Base-by-base conservation (phyloP, 169 alveolate genomes). In the Plasmodium reichenowi region DNA sequence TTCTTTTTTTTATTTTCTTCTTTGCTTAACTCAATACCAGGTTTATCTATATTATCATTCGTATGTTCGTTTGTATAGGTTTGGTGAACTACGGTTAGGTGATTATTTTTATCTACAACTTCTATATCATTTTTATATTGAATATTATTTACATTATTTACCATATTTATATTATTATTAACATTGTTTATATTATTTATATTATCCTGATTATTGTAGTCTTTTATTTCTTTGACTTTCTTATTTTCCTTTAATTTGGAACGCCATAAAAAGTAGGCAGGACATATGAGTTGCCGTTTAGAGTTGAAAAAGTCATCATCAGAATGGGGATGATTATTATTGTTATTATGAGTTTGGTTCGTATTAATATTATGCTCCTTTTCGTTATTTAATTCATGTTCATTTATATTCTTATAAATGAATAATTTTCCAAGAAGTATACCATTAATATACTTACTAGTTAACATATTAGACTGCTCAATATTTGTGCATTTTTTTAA, bases 201-300 rank as follows among this genome's bases (percentile, higher is more conserved):
- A 38, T 38, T 38, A 38, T 38, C 47, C 47, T 38, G 2, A 0
- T 38, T 38, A 4, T 38, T 38, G 9, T 38, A 5, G 9, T 38
- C 9, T 0, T 38, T 38, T 38, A 38, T 38, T 5, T 38, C 22
- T 64, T 67, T 60, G 17, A 45, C 22, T 50, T 75, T 47, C 56
- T 43, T 43, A n/a, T 63, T 10, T 4, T 73, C 43, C 8, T 75
- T 75, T 6, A 75, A 24, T 8, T 32, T 32, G 17, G 89, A 67
- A 0, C 89, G 67, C 89, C 89, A 80, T 26, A 80, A 54, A 47
- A 80, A 80, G 26, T 80, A 58, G 24, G 89, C 89, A 10, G 89
- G 89, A 43, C 89, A 80, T 1, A 80, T 66, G 26, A 80, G 89
- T 5, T 26, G 26, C 17, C 58, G 54, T 48, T 67, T 54, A 17